Base-by-base conservation (phyloP, 129 eudicot species). In the Kitagawia praeruptora region DNA sequence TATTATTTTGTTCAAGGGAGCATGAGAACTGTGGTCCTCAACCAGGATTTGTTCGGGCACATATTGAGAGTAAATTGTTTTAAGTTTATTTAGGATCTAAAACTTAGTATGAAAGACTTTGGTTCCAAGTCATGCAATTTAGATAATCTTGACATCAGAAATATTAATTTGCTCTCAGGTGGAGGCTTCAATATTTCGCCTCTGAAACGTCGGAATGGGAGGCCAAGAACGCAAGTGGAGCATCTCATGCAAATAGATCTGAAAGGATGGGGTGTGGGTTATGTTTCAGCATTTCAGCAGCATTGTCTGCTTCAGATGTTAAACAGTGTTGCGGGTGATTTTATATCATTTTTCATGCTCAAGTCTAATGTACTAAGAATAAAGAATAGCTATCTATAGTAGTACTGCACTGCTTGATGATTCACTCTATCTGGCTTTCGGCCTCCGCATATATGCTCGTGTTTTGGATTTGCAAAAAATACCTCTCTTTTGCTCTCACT, bases 241-340 rank as follows among this genome's bases (percentile, higher is more conserved):
- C 97, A 95, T 87, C 93, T 95, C 74, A 95, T 95, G 99, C 99
- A 95, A 81, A 90, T 95, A 81, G 99, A 95, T 84, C 78, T 95
- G 51, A 92, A 92, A 83, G 99, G 99, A 45, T 95, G 99, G 99
- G 99, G 96, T 12, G 96, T 92, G 78, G 96, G 97, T 77, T 92
- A 95, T 82, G 31, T 95, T 25, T 83, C 97, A 78, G 92, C 91
- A 48, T 95, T 92, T 87, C 99, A 95, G 89, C 99, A 95, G 77
- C 91, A 92, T 81, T 92, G 99, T 83, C 87, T 95, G 63, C 90
- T 95, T 80, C 99, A 92, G 84, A 87, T 95, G 97, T 92, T 95
- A 79, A 95, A 95, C 84, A 84, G 97, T 83, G 99, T 95, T 76
- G 96, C 99, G 41, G 99, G 99, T 95, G 82, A 88, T 86, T 76